Conservation (phyloP, 2,329 filamentous ascomycete species). For the Trichoderma gracile region DNA sequence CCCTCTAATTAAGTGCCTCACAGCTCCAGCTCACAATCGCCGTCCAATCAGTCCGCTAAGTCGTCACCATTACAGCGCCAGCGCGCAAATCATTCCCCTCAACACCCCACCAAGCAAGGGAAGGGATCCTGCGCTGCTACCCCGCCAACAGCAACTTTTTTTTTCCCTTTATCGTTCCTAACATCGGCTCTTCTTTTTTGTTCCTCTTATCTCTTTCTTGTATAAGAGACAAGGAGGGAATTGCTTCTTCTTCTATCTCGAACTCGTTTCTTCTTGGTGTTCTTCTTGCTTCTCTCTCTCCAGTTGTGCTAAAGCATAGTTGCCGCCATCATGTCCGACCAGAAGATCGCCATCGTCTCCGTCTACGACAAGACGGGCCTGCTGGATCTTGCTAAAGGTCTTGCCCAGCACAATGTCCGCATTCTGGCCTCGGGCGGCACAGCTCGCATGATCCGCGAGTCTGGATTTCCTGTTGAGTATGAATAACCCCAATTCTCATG, state of each 20-base stretch:
- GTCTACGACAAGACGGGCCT: constrained; percentile 99
- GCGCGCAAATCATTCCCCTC: constrained; percentile 22
- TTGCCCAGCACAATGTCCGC: constrained; percentile 84
- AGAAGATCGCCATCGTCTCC: constrained; percentile 83
- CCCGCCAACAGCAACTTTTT: constrained; percentile 27
- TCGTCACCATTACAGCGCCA: constrained; percentile 25
- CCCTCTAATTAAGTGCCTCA: constrained; percentile 2
- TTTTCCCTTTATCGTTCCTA: too few species aligned
- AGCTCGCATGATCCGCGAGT: constrained; percentile 93
- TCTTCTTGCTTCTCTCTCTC: not conserved
- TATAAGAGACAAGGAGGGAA: constrained; percentile 5
- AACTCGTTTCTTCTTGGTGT: not conserved
- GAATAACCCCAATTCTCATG: constrained; percentile 35
- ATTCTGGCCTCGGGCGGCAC: constrained; percentile 95
- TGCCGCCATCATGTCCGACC: constrained; percentile 43
- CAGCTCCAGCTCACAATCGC: constrained; percentile 3
- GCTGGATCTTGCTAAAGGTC: constrained; percentile 86
- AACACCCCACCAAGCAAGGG: constrained; percentile 19
- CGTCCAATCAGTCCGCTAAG: constrained; percentile 6
- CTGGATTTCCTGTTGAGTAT: constrained; percentile 91
- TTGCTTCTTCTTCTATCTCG: constrained; percentile 3
- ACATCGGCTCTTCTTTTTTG: too few species aligned
- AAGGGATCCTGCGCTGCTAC: constrained; percentile 18
- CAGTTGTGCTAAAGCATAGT: constrained; percentile 14
- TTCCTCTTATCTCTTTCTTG: too few species aligned